Evolutionary conservation across 805 yeast species (phyloP).

Genomic region (Myxozyma kluyveri): DNA sequence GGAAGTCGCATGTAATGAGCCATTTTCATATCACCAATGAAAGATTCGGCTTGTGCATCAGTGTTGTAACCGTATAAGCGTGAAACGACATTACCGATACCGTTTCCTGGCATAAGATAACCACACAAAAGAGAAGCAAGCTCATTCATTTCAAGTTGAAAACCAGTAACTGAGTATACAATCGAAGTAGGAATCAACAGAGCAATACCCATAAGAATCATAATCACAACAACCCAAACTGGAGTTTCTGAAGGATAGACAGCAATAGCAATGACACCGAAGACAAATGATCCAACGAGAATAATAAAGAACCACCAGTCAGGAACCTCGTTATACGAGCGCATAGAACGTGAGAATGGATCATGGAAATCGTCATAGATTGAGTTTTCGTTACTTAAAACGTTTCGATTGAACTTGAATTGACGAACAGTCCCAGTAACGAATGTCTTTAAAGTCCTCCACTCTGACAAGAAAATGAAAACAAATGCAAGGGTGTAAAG

Average conservation of each 20-base stretch:
- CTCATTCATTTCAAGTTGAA: slow-evolving; percentile 43
- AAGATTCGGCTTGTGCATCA: slow-evolving; percentile 46
- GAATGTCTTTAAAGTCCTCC: slow-evolving; percentile 6
- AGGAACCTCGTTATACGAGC: slow-evolving; percentile 63
- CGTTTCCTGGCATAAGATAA: slow-evolving; percentile 55
- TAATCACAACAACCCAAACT: slow-evolving; percentile 61
- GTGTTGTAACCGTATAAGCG: slow-evolving; percentile 35
- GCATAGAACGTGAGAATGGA: slow-evolving; percentile 41
- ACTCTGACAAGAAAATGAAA: slow-evolving; percentile 47
- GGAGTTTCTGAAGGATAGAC: slow-evolving; percentile 46
- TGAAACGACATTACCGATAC: slow-evolving; percentile 51
- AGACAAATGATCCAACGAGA: slow-evolving; percentile 44
- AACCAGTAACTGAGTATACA: slow-evolving; percentile 62
- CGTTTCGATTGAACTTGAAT: slow-evolving; percentile 31
- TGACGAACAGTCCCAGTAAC: background rate
- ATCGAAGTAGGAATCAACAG: slow-evolving; percentile 62
- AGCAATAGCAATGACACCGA: slow-evolving; percentile 37
- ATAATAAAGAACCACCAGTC: slow-evolving; percentile 36
- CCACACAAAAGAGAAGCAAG: slow-evolving; percentile 49
- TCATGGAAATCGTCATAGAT: slow-evolving; percentile 51
- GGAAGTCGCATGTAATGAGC: slow-evolving; percentile 56
- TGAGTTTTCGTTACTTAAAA: slow-evolving; percentile 32
- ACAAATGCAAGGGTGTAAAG: slow-evolving; percentile 52
- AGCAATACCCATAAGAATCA: slow-evolving; percentile 51
- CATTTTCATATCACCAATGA: slow-evolving; percentile 43